Conservation (phyloP, 2,329 filamentous ascomycete species). For the Epicoccum sorghinum region DNA sequence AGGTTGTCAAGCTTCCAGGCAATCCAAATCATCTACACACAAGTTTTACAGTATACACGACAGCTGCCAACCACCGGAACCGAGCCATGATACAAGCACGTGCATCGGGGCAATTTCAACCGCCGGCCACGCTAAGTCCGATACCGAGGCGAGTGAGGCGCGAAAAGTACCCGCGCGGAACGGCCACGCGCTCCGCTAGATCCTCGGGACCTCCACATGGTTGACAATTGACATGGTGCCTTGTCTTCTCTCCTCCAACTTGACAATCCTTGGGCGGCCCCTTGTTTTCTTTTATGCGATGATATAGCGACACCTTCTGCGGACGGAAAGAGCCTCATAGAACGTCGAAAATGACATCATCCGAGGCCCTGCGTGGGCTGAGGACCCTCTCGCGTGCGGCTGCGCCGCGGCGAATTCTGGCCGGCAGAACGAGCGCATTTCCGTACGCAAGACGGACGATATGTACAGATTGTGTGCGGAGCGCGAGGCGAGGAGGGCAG, state of each 20-base stretch:
- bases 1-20: too few species aligned
- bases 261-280: slow-evolving; percentile 7
- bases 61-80: too few species aligned
- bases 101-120: slow-evolving; percentile 12
- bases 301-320: slow-evolving; percentile 6
- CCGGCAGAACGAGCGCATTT: slow-evolving; percentile 2
- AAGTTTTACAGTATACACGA: too few species aligned
- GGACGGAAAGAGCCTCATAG: background rate
- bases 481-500: slow-evolving; percentile 15
- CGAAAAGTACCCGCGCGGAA: slow-evolving; percentile 29
- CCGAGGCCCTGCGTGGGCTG: slow-evolving; percentile 36
- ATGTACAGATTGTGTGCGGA: slow-evolving; percentile 37
- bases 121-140: slow-evolving; percentile 8
- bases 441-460: slow-evolving; percentile 24
- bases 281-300: slow-evolving; percentile 9
- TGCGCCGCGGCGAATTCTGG: slow-evolving; percentile 20
- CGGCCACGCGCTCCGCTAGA: slow-evolving; percentile 19
- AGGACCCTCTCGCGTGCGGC: slow-evolving; percentile 35
- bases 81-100: background rate
- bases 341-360: slow-evolving; percentile 43
- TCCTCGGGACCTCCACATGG: slow-evolving; percentile 2
- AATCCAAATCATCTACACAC: too few species aligned
- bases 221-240: slow-evolving; percentile 12
- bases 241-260: background rate
- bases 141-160: slow-evolving; percentile 31